Conservation (phyloP, 805 yeast genomes). For the Nakazawaea anatomiae region DNA sequence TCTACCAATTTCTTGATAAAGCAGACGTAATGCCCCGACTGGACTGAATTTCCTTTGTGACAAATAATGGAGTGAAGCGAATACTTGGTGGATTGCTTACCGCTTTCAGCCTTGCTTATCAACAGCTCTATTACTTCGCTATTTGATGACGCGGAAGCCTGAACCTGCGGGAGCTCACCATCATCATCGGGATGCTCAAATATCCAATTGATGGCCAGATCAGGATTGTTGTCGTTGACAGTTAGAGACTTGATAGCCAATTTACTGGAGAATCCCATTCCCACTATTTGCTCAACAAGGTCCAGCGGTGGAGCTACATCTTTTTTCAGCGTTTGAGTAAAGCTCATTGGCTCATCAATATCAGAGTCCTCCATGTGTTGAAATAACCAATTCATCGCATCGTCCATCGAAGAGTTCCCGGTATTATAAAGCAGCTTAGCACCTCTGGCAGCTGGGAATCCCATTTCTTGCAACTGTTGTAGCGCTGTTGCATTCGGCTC, state of each 20-base stretch:
- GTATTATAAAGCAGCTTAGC: slow-evolving; percentile 66
- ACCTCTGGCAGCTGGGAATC: slow-evolving; percentile 69
- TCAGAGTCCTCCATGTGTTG: slow-evolving; percentile 82
- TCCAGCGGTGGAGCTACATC: slow-evolving; percentile 25
- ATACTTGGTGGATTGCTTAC: slow-evolving; percentile 24
- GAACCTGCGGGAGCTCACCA: slow-evolving; percentile 29
- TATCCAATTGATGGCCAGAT: slow-evolving; percentile 87
- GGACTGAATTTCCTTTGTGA: slow-evolving; percentile 86
- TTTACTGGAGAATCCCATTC: slow-evolving; percentile 74
- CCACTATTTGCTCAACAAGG: slow-evolving; percentile 39
- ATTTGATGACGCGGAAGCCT: not conserved
- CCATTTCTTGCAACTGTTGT: slow-evolving; percentile 66
- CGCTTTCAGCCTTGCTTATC: slow-evolving; percentile 6
- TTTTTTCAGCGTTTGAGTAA: not conserved
- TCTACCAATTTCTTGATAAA: slow-evolving; percentile 46
- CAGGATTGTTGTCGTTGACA: slow-evolving; percentile 53
- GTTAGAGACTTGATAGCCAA: slow-evolving; percentile 71
- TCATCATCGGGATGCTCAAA: slow-evolving; percentile 77
- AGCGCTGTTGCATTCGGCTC: slow-evolving; percentile 51
- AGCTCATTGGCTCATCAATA: slow-evolving; percentile 57
- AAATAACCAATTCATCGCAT: slow-evolving; percentile 87
- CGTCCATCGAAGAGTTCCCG: slow-evolving; percentile 57
- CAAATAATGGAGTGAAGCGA: slow-evolving; percentile 62
- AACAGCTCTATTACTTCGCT: slow-evolving; percentile 5
- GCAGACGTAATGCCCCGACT: slow-evolving; percentile 89